Conservation (phyloP, 495 filamentous ascomycete species). For the Aspergillus wentii region DNA sequence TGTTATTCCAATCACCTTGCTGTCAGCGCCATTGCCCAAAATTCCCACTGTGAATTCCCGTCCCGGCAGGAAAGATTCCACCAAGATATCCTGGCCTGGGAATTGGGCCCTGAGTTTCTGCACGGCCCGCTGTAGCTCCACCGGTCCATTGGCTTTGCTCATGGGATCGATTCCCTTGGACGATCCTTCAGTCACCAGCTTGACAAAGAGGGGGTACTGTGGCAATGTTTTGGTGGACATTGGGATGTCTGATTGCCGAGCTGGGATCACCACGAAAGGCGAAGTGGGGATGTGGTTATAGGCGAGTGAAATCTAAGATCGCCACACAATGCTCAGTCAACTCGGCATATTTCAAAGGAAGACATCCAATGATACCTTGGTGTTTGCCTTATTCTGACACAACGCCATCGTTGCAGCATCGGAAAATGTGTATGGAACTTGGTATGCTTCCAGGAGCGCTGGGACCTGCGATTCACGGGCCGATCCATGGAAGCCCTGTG, state of each 20-base stretch:
- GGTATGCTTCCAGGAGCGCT: constrained; percentile 20
- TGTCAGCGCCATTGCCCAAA: constrained; percentile 14
- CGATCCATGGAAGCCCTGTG: constrained; percentile 15
- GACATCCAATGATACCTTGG: constrained; percentile 18
- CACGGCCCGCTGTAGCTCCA: constrained; percentile 6
- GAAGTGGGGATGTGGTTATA: constrained; percentile 15
- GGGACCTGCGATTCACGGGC: constrained; percentile 21
- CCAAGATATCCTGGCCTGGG: constrained; percentile 13
- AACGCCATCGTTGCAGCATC: constrained; percentile 20
- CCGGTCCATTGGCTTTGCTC: constrained; percentile 13
- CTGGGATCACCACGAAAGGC: constrained; percentile 9
- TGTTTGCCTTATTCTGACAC: constrained; percentile 19
- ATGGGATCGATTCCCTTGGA: constrained; percentile 13
- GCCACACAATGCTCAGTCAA: neutral
- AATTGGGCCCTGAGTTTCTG: constrained; percentile 7
- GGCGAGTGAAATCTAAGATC: constrained; percentile 12
- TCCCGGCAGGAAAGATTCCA: constrained; percentile 18
- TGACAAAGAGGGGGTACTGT: constrained; percentile 16
- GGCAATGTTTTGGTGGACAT: neutral
- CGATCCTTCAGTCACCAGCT: constrained; percentile 12
- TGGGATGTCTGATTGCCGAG: no score
- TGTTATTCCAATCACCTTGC: constrained; percentile 10
- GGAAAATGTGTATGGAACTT: constrained; percentile 17
- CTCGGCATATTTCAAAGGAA: neutral
- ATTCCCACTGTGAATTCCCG: constrained; percentile 22